Conservation (phyloP, 2,329 filamentous ascomycete genomes). For the Fusarium poae region DNA sequence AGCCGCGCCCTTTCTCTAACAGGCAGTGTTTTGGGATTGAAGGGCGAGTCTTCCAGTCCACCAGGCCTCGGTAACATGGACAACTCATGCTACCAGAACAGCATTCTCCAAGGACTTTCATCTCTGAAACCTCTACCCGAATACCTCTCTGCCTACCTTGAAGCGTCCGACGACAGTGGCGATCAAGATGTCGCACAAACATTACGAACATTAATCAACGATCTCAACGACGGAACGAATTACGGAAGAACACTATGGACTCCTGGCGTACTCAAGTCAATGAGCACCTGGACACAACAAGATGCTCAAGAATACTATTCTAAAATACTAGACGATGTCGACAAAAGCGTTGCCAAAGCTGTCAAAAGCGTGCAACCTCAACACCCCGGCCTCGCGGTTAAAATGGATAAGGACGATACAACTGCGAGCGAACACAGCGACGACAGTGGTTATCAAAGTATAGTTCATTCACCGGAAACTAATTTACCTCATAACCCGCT, state of each 20-base stretch:
- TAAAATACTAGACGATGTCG: constrained; percentile 86
- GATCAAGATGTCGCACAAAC: constrained; percentile 59
- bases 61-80: constrained; percentile 89
- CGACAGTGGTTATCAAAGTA: constrained; percentile 69
- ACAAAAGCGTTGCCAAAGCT: constrained; percentile 77
- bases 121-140: constrained; percentile 77
- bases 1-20: constrained; percentile 69
- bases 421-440: constrained; percentile 65
- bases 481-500: constrained; percentile 76
- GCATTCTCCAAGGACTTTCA: constrained; percentile 86
- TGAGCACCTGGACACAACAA: constrained; percentile 96
- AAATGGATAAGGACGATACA: constrained; percentile 58
- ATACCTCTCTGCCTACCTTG: constrained; percentile 69
- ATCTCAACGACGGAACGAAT: constrained; percentile 76
- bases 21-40: constrained; percentile 57
- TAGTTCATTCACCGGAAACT: constrained; percentile 53
- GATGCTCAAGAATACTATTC: constrained; percentile 98
- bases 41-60: constrained; percentile 60
- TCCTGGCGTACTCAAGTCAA: constrained; percentile 83
- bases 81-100: constrained; percentile 98
- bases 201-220: constrained; percentile 75
- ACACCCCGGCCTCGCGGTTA: constrained; percentile 57
- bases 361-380: constrained; percentile 48
- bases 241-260: constrained; percentile 86
- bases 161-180: constrained; percentile 45